Conservation (phyloP, 2,329 filamentous ascomycete species). For the Epicoccum nigrum region DNA sequence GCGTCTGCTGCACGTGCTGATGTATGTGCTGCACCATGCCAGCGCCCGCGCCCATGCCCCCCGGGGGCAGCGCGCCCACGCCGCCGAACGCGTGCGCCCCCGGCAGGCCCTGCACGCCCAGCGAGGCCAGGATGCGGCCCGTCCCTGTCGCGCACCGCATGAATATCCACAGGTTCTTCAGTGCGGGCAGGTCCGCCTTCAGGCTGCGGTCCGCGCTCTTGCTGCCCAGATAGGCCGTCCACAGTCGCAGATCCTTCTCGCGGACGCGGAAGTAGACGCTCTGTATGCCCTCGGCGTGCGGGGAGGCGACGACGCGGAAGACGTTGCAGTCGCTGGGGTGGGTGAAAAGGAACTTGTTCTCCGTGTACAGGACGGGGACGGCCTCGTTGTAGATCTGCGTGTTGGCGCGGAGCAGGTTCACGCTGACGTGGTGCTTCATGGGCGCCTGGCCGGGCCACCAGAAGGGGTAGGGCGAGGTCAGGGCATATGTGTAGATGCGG, state of each 20-base stretch:
- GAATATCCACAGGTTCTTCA: conserved; percentile 47
- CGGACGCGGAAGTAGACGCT: conserved; percentile 45
- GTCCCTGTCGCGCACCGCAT: conserved; percentile 36
- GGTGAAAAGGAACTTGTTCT: conserved; percentile 47
- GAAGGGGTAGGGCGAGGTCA: conserved; percentile 41
- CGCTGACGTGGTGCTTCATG: conserved; percentile 29
- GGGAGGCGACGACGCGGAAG: conserved; percentile 45
- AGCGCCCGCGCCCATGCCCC: too few species aligned
- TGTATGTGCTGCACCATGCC: conserved; percentile 30
- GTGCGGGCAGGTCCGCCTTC: conserved; percentile 41
- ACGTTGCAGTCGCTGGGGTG: conserved; percentile 50
- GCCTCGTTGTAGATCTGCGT: conserved; percentile 43
- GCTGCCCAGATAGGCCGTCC: conserved; percentile 46
- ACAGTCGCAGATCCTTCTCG: conserved; percentile 46
- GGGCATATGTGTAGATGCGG: conserved; percentile 42
- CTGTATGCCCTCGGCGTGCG: conserved; percentile 34
- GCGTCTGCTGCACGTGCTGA: conserved; percentile 32
- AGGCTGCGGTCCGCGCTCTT: conserved; percentile 38
- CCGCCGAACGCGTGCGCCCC: conserved; percentile 19
- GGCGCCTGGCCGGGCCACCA: conserved; percentile 38
- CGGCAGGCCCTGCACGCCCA: conserved; percentile 4
- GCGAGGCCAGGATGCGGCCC: conserved; percentile 17
- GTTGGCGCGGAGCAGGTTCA: conserved; percentile 37
- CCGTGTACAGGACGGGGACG: conserved; percentile 42
- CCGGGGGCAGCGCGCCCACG: conserved; percentile 19